Evolutionary conservation across 2,329 filamentous ascomycete genomes (phyloP), one percentile per base, ranked within the genome.

Genomic region (Capronia coronata): DNA sequence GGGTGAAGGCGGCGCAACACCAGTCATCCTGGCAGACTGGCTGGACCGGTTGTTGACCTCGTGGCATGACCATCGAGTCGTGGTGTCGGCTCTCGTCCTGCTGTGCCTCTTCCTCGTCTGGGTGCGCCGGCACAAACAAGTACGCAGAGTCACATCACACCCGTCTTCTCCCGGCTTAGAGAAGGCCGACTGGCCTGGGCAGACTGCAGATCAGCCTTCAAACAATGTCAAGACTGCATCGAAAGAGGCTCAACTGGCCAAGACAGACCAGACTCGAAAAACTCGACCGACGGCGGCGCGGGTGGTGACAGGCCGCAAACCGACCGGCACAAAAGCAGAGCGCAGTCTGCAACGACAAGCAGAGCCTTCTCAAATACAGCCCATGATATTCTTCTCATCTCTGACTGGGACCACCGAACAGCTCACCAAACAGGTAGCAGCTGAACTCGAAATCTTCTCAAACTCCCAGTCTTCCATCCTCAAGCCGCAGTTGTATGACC

Each of bases 301-400:
- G 16, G 49, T 59, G 13, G 58, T 61, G 27, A 46, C 56, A 19
- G 59, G 59, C 27, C 56, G 56, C 19, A 60, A 57, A 45, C 59
- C 58, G 14, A 16, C 37, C 10, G 21, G 22, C 8, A n/a, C 48
- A 21, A 46, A 40, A 48, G 41, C 32, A 35, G 21, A 30, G 16
- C 19, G 25, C 27, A 46, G 25, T 23, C 23, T 19, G 11, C 34
- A 37, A 13, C 34, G 14, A 37, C 14, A 6, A 37, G 14, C 7
- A 19, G 34, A 47, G 18, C 40, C 29, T 10, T 40, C 25, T 18
- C 27, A n/a, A 35, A 65, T 71, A 34, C 85, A 91, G 64, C 78
- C 86, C 2, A 68, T 94, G 13, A 70, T 96, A 25, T 97, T 96
- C 71, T 97, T 86, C 71, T 91, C 88, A 1, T 94, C 90, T 1